Evolutionary conservation across 1,139 yeast genomes (phyloP).

Genomic region (Candida pseudoviswanathii): DNA sequence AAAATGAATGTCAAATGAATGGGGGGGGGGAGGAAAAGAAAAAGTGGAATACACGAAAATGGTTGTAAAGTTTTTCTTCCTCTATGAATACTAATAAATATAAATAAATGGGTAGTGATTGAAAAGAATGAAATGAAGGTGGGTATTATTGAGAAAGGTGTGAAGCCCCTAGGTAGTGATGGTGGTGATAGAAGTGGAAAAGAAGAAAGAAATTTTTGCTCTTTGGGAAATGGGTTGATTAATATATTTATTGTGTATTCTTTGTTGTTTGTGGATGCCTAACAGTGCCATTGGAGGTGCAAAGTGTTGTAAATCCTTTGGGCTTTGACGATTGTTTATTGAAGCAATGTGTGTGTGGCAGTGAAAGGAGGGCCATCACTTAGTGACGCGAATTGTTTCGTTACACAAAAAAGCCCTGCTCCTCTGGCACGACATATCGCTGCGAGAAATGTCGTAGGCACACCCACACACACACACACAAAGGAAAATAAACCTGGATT

Average conservation of each 20-base stretch:
- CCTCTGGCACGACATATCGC: background rate
- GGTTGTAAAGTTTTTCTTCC: constrained; percentile 1
- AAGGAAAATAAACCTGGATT: background rate
- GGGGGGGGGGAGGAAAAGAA: background rate
- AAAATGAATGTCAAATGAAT: background rate
- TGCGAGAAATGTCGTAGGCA: background rate
- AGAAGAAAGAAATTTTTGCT: background rate
- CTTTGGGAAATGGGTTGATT: constrained; percentile 2
- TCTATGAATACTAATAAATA: background rate
- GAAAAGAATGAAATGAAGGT: constrained; percentile 1
- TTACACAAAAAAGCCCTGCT: background rate
- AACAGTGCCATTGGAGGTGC: background rate
- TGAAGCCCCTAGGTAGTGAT: background rate
- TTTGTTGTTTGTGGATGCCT: background rate
- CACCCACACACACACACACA: background rate
- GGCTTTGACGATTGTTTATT: background rate
- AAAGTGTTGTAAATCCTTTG: background rate
- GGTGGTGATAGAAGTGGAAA: background rate
- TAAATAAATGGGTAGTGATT: background rate
- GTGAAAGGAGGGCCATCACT: constrained; percentile 1
- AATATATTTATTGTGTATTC: constrained; percentile 1
- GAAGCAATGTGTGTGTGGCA: background rate
- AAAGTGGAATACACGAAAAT: background rate
- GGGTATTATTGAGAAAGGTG: background rate
- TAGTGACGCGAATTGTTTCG: constrained; percentile 3